These are phyloP conservation scores for Mycosphaerella arachidis DNA, from an alignment of 2,329 filamentous ascomycete genomes.

Conservation along the genomic window DNA sequence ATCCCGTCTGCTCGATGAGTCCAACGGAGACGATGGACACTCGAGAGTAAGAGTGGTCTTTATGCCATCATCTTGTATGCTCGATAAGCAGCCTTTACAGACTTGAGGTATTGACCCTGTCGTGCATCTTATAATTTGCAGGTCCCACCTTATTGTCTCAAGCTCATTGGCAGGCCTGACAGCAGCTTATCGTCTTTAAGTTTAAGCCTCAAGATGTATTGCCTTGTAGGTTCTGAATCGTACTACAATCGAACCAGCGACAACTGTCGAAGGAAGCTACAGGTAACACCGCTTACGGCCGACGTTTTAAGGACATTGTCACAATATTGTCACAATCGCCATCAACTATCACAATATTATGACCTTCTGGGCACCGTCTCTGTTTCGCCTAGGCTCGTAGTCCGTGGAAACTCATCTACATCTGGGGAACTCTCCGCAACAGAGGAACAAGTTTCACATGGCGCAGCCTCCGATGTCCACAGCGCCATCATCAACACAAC, in stretches of 20 bases:
- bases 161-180: not conserved
- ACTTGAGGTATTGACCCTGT: not conserved
- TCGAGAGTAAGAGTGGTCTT: not conserved
- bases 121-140: not conserved
- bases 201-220: not conserved
- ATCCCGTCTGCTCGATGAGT: not conserved
- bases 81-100: not conserved
- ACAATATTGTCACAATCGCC: no score
- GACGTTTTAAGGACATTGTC: not conserved
- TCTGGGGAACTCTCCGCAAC: not conserved
- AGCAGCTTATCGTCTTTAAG: not conserved
- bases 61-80: not conserved
- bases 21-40: not conserved
- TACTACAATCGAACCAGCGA: not conserved
- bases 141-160: not conserved
- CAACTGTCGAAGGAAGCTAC: not conserved
- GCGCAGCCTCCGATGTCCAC: not conserved
- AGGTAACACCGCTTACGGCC: not conserved
- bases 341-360: not conserved
- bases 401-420: not conserved
- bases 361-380: not conserved
- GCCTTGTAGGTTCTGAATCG: not conserved
- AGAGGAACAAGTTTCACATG: not conserved
- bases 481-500: conserved; percentile 11
- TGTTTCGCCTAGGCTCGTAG: not conserved